Percentiles rank a stretch among this genome's conserved stretches.
Evolutionary conservation across 768 basidiomycete species (phyloP).

Genomic region (Tubosaeta brunneosetosa): DNA sequence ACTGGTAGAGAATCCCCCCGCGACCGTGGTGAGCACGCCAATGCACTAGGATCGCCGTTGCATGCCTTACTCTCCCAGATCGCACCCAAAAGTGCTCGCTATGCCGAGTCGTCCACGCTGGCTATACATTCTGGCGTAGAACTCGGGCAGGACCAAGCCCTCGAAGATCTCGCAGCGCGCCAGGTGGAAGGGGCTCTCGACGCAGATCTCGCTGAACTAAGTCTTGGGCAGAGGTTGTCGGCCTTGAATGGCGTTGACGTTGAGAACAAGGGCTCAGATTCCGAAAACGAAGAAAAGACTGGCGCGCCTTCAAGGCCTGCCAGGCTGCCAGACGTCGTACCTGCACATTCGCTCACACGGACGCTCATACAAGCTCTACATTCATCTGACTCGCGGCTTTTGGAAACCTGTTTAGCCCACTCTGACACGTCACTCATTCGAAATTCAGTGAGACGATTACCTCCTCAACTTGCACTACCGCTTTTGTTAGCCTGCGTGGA

Average conservation of each 20-base stretch:
- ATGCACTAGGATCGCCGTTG: neutral
- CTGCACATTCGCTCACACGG: constrained; percentile 84
- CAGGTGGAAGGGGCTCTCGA: constrained; percentile 69
- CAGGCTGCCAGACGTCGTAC: constrained; percentile 40
- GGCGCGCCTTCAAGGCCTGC: constrained; percentile 16
- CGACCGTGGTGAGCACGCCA: constrained; percentile 15
- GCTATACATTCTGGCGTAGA: constrained; percentile 64
- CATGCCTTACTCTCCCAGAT: constrained; percentile 30
- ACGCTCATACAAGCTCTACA: constrained; percentile 96
- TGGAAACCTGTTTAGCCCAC: constrained; percentile 85
- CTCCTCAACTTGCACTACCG: constrained; percentile 81
- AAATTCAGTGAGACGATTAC: constrained; percentile 82
- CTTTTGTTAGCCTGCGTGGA: constrained; percentile 87
- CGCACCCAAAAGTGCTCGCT: constrained; percentile 53
- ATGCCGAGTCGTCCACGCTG: constrained; percentile 58
- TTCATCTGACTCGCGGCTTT: constrained; percentile 81
- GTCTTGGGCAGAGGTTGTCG: constrained; percentile 84
- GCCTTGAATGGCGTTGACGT: constrained; percentile 52
- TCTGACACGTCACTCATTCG: constrained; percentile 76
- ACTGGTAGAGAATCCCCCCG: constrained; percentile 21
- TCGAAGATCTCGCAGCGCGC: constrained; percentile 45
- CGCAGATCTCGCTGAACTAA: constrained; percentile 84
- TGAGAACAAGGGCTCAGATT: constrained; percentile 34
- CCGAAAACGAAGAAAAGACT: constrained; percentile 48
- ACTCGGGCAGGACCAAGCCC: constrained; percentile 51